Percentiles rank a stretch among this genome's conserved stretches.
phyloP scores from a whole-genome alignment of 805 yeast genomes.

The Sungouiozyma intestinalis region DNA sequence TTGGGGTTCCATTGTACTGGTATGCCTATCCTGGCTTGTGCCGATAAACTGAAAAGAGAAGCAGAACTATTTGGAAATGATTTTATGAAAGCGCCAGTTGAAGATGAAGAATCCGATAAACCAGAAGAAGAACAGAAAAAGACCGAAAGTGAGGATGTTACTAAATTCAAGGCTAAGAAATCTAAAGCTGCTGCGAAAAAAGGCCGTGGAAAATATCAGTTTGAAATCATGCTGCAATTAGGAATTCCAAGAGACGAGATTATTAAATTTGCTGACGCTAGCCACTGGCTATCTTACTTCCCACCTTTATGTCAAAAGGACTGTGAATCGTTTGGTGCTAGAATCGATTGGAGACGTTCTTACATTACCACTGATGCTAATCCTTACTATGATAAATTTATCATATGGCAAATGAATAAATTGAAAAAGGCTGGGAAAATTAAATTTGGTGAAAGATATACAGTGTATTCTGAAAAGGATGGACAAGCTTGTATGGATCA shows the following conservation, averaged over 20 bases:
- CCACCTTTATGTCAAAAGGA: conserved; percentile 81
- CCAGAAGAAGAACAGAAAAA: conserved; percentile 25
- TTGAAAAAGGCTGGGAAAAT: conserved; percentile 80
- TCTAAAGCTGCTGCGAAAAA: conserved; percentile 90
- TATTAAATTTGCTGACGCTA: conserved; percentile 81
- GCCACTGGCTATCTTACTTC: conserved; percentile 82
- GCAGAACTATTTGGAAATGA: conserved; percentile 81
- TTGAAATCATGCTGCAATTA: conserved; percentile 89
- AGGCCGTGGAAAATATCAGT: conserved; percentile 90
- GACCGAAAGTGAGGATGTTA: conserved; percentile 57
- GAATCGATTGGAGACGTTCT: conserved; percentile 98
- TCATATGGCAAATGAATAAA: conserved; percentile 92
- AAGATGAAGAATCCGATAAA: conserved; percentile 41
- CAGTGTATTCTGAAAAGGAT: conserved; percentile 93
- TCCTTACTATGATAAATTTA: conserved; percentile 89
- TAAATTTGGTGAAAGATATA: conserved; percentile 96
- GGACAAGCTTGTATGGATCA: conserved; percentile 99
- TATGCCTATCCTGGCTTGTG: conserved; percentile 94
- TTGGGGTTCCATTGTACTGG: conserved; percentile 99
- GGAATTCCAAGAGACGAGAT: conserved; percentile 83
- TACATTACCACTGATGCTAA: conserved; percentile 91
- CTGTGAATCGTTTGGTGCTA: conserved; percentile 74
- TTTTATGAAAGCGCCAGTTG: conserved; percentile 57
- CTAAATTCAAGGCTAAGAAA: conserved; percentile 87
- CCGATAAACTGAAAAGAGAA: conserved; percentile 91